Evolutionary conservation across 2,329 filamentous ascomycete genomes (phyloP).

Genomic region (Venturia pyrina): DNA sequence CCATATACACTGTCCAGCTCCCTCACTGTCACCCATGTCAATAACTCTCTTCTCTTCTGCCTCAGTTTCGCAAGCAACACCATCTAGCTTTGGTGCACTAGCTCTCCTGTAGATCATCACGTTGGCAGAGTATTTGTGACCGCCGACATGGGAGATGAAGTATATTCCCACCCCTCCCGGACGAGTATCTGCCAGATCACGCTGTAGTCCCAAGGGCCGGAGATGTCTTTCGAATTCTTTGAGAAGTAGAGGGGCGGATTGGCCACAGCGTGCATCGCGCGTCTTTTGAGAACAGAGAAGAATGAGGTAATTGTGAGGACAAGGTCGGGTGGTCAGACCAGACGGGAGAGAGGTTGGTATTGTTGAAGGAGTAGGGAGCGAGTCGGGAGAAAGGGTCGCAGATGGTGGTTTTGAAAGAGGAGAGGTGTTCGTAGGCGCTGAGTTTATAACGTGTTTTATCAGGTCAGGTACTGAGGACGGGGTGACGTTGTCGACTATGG

Average conservation of each 20-base stretch:
- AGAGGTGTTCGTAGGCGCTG: conserved; percentile 62
- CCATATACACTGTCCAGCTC: conserved; percentile 85
- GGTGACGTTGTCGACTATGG: conserved; percentile 71
- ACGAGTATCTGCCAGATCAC: conserved; percentile 78
- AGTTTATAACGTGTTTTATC: conserved; percentile 59
- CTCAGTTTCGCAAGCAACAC: conserved; percentile 15
- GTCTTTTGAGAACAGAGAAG: conserved; percentile 90
- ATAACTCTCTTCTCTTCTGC: conserved; percentile 11
- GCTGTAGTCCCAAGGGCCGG: conserved; percentile 70
- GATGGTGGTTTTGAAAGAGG: conserved; percentile 35
- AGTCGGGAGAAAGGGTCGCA: neutral
- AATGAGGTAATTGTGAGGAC: conserved; percentile 76
- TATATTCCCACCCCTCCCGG: conserved; percentile 91
- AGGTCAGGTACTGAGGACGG: conserved; percentile 63
- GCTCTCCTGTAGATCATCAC: conserved; percentile 76
- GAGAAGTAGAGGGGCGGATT: conserved; percentile 80
- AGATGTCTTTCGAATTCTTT: conserved; percentile 85
- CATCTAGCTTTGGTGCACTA: conserved; percentile 15
- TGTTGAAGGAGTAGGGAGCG: conserved; percentile 12
- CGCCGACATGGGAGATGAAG: conserved; percentile 92
- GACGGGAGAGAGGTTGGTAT: conserved; percentile 20
- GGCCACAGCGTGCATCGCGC: conserved; percentile 89
- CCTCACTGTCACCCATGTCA: conserved; percentile 14
- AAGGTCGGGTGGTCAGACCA: conserved; percentile 50
- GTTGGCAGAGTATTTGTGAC: conserved; percentile 94